These are phyloP conservation scores for Epichloe typhina DNA, from an alignment of 2,329 filamentous ascomycete species.

Conservation along the genomic window DNA sequence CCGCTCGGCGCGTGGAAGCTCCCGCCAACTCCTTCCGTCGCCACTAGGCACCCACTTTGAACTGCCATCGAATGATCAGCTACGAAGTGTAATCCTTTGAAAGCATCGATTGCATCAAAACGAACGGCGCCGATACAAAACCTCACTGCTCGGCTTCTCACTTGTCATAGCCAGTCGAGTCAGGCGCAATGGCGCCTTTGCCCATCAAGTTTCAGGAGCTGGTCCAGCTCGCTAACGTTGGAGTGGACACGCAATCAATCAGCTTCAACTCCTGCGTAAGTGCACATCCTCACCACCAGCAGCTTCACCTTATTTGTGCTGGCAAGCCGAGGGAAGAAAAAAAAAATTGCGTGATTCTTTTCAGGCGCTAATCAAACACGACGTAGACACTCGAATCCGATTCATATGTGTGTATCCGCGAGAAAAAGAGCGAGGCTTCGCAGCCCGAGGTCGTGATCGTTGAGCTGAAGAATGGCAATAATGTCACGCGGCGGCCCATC, in stretches of 20 bases:
- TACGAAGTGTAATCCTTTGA: slow-evolving; percentile 10
- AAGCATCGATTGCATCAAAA: slow-evolving; percentile 10
- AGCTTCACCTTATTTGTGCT: neutral
- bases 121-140: neutral
- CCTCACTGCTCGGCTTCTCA: slow-evolving; percentile 8
- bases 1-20: slow-evolving; percentile 27
- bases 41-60: slow-evolving; percentile 10
- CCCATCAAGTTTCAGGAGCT: slow-evolving; percentile 92
- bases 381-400: slow-evolving; percentile 91
- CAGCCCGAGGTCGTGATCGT: slow-evolving; percentile 93
- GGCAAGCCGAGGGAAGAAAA: neutral
- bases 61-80: slow-evolving; percentile 6
- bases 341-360: neutral
- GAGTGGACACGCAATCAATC: slow-evolving; percentile 41
- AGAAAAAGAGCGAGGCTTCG: slow-evolving; percentile 74
- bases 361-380: neutral
- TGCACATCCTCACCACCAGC: neutral
- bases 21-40: slow-evolving; percentile 13
- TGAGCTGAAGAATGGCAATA: slow-evolving; percentile 95
- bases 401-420: slow-evolving; percentile 87
- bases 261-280: slow-evolving; percentile 67
- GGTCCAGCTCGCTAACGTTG: slow-evolving; percentile 48
- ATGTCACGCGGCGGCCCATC: slow-evolving; percentile 86
- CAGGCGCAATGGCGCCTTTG: slow-evolving; percentile 49
- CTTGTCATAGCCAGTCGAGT: slow-evolving; percentile 13